Evolutionary conservation across 805 yeast genomes (phyloP).

Genomic region (Schwanniomyces vanrijiae): DNA sequence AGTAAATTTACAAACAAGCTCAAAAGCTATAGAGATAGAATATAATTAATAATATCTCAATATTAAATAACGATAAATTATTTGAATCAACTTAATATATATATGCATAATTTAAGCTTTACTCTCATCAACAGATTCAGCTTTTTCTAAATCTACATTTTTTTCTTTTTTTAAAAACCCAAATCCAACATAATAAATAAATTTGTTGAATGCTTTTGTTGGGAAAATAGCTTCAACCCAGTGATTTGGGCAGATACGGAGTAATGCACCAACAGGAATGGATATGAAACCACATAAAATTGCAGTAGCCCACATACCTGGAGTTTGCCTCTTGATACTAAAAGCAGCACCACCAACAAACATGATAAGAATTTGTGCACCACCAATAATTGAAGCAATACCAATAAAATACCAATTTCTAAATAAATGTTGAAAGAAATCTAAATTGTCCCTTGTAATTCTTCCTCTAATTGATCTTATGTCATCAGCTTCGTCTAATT

Average conservation of each 20-base stretch:
- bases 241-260: slow-evolving; percentile 81
- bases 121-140: not conserved
- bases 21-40: slow-evolving; percentile 23
- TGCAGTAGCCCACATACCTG: slow-evolving; percentile 88
- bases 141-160: slow-evolving; percentile 5
- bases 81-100: not conserved
- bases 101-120: not conserved
- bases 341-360: slow-evolving; percentile 97
- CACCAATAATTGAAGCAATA: slow-evolving; percentile 74
- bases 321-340: slow-evolving; percentile 74
- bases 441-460: slow-evolving; percentile 62
- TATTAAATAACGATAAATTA: not conserved
- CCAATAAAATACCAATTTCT: slow-evolving; percentile 79
- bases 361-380: slow-evolving; percentile 87
- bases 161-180: slow-evolving; percentile 31
- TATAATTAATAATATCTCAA: not conserved
- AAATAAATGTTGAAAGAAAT: slow-evolving; percentile 79
- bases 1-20: slow-evolving; percentile 41
- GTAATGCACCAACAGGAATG: slow-evolving; percentile 73
- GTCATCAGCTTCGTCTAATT: slow-evolving; percentile 84
- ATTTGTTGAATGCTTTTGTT: slow-evolving; percentile 43
- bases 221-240: slow-evolving; percentile 73
- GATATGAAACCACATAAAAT: slow-evolving; percentile 77
- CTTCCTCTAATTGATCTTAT: slow-evolving; percentile 56
- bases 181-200: slow-evolving; percentile 39